Conservation (phyloP, 345 rosid genomes). For the Gossypium ekmanianum region DNA sequence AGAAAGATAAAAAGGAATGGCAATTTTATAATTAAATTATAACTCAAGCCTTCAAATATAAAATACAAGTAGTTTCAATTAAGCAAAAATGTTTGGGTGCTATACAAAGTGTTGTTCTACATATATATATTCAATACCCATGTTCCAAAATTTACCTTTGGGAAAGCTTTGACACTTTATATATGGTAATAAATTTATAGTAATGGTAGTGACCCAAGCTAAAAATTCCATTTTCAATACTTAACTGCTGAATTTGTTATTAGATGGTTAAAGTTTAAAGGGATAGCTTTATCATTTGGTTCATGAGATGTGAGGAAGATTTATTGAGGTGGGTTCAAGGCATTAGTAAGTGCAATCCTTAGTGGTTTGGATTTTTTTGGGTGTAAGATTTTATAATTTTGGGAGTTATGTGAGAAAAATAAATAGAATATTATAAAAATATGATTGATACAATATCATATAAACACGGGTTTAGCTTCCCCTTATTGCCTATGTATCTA, state of each 20-base stretch:
- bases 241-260: not conserved
- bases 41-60: too few relatives aligned
- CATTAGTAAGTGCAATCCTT: slow-evolving; percentile 13
- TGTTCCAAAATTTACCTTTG: not conserved
- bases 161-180: not conserved
- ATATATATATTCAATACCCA: too few relatives aligned
- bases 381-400: not conserved
- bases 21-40: too few relatives aligned
- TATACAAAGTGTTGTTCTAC: too few relatives aligned
- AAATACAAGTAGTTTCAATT: too few relatives aligned
- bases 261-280: not conserved
- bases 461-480: too few relatives aligned
- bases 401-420: not conserved
- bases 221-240: not conserved
- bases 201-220: not conserved
- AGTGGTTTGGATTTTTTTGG: not conserved
- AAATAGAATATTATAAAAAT: too few relatives aligned
- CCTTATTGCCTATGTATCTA: too few relatives aligned
- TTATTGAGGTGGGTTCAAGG: slow-evolving; percentile 28
- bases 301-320: not conserved
- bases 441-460: too few relatives aligned
- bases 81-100: too few relatives aligned
- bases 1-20: too few relatives aligned
- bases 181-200: not conserved
- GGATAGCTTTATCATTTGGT: slow-evolving; percentile 16